Conservation (phyloP, 495 filamentous ascomycete species). For the Penicillium tannophilum region DNA sequence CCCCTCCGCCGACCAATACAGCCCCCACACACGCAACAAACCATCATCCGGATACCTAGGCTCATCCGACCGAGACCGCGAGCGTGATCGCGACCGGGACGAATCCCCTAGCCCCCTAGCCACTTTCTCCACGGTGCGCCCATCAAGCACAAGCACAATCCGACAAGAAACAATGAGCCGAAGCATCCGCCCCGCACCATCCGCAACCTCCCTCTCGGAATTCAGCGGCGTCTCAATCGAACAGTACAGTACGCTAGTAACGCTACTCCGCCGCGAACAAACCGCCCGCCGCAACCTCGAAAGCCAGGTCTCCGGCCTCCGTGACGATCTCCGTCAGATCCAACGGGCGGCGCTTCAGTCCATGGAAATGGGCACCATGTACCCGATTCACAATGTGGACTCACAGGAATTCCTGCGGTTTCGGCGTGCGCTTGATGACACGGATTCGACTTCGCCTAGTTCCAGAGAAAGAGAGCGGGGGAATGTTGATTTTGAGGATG, state of each 20-base stretch:
- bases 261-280: conserved; percentile 58
- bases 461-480: conserved; percentile 19
- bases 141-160: conserved; percentile 44
- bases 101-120: conserved; percentile 25
- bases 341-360: conserved; percentile 38
- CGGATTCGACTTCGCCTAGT: conserved; percentile 19
- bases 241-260: conserved; percentile 58
- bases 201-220: conserved; percentile 36
- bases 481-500: conserved; percentile 15
- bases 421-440: conserved; percentile 27
- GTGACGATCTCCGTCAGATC: conserved; percentile 52
- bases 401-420: conserved; percentile 40
- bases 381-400: conserved; percentile 38
- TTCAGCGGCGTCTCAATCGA: conserved; percentile 52
- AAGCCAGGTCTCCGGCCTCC: conserved; percentile 51
- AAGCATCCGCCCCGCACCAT: conserved; percentile 34
- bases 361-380: conserved; percentile 36
- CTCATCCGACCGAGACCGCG: conserved; percentile 15
- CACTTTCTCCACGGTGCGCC: conserved; percentile 26
- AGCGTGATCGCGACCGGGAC: conserved; percentile 10
- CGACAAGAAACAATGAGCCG: conserved; percentile 35
- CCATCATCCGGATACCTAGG: conserved; percentile 16
- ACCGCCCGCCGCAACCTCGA: conserved; percentile 56
- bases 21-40: conserved; percentile 27
- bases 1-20: conserved; percentile 16